These are phyloP conservation scores for Afroboletus lepidellus DNA, from an alignment of 1,284 basidiomycete species.

Conservation along the genomic window DNA sequence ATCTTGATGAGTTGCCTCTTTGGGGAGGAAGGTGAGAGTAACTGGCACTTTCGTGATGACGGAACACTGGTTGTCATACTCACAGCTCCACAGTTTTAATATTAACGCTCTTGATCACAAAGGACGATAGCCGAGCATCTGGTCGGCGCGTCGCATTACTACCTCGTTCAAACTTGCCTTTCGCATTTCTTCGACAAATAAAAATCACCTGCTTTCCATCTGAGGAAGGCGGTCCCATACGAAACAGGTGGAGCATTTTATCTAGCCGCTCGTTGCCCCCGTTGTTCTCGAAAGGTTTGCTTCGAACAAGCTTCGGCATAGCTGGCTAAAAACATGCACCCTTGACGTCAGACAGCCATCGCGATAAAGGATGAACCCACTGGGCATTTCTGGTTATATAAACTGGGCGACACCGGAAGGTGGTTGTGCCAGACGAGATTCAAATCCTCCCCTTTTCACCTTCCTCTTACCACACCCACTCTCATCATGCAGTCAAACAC, in stretches of 20 bases:
- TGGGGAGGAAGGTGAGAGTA: neutral
- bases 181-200: neutral
- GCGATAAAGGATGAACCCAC: conserved; percentile 3
- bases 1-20: conserved; percentile 23
- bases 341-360: conserved; percentile 31
- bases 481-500: conserved; percentile 26
- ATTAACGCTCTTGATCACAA: neutral
- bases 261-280: conserved; percentile 5
- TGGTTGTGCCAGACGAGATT: conserved; percentile 11
- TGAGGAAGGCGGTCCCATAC: neutral
- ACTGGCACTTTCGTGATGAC: neutral
- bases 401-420: conserved; percentile 6
- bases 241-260: conserved; percentile 14
- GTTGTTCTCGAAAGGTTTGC: conserved; percentile 6
- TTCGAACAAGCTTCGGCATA: conserved; percentile 1
- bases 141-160: neutral
- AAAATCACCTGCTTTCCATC: neutral
- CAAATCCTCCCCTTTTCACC: conserved; percentile 1
- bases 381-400: conserved; percentile 21
- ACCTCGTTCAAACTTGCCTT: neutral
- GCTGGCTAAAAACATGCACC: conserved; percentile 13
- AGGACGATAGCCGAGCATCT: neutral
- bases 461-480: neutral
- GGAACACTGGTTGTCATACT: neutral
- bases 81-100: conserved; percentile 7